These are phyloP conservation scores for Boletellus deceptivus DNA, from an alignment of 1,284 basidiomycete species.

Conservation along the genomic window DNA sequence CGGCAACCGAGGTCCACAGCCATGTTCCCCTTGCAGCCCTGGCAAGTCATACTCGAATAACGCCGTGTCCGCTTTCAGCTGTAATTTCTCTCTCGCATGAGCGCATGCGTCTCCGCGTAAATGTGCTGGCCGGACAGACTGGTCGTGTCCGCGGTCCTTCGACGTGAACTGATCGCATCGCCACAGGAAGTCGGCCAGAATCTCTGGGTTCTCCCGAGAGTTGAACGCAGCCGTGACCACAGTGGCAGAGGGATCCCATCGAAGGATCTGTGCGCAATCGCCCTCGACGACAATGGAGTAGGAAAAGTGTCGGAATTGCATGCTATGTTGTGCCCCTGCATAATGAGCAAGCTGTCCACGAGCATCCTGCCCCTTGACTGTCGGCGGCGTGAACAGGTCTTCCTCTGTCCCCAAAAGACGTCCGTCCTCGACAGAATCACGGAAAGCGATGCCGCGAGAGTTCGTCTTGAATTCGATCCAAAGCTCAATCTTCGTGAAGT, in stretches of 20 bases:
- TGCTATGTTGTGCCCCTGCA: neutral
- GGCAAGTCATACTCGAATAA: neutral
- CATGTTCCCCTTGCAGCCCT: neutral
- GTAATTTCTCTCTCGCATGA: neutral
- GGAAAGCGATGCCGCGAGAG: neutral
- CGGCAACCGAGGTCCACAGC: neutral
- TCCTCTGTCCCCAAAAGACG: too few relatives aligned
- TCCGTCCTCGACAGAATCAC: neutral
- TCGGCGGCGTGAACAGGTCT: neutral
- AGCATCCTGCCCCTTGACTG: neutral
- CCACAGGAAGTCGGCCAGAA: neutral
- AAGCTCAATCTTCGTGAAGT: neutral
- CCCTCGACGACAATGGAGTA: neutral
- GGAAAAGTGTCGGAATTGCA: neutral
- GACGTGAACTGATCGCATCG: neutral
- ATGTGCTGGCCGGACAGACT: neutral
- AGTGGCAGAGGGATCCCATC: neutral
- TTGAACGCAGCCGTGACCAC: neutral
- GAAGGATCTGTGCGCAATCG: neutral
- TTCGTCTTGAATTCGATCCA: constrained; percentile 1
- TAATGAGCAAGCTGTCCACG: neutral
- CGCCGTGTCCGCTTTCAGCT: neutral
- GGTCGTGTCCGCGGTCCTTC: neutral
- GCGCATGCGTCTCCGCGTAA: neutral
- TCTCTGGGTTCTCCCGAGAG: neutral